Conservation (phyloP, 805 yeast genomes). For the Kuraishia capsulata region DNA sequence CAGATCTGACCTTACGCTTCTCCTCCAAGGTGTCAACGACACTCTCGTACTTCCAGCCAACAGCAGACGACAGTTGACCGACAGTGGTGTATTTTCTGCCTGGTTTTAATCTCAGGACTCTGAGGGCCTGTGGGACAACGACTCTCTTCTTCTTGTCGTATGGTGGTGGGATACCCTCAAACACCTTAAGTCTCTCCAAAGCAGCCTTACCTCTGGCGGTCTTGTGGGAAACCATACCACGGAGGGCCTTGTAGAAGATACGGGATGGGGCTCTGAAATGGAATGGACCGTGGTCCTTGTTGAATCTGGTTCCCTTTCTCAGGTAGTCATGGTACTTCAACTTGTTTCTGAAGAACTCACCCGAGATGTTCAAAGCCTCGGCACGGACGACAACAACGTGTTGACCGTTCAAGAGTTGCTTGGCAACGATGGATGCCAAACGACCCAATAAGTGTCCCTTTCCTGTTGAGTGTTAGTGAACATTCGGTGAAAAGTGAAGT, state of each 20-base stretch:
- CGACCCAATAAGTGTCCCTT: constrained; percentile 99
- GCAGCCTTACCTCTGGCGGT: constrained; percentile 99
- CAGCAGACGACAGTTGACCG: constrained; percentile 91
- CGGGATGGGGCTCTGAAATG: constrained; percentile 99
- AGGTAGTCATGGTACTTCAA: constrained; percentile 99
- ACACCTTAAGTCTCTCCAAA: constrained; percentile 97
- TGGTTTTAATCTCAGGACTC: constrained; percentile 98
- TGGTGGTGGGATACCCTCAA: constrained; percentile 99
- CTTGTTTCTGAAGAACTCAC: constrained; percentile 99
- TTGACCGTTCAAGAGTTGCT: constrained; percentile 97
- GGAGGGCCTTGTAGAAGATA: constrained; percentile 98
- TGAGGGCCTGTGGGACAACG: constrained; percentile 98
- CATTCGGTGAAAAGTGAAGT: constrained; percentile 5
- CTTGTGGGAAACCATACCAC: constrained; percentile 99
- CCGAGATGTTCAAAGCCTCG: constrained; percentile 97
- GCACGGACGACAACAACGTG: constrained; percentile 95
- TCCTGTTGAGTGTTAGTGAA: constrained; percentile 28
- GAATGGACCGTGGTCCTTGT: constrained; percentile 99
- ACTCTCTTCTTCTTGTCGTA: constrained; percentile 99
- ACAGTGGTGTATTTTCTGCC: constrained; percentile 99
- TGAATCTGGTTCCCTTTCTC: constrained; percentile 98
- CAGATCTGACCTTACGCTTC: constrained; percentile 98
- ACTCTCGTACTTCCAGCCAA: constrained; percentile 99
- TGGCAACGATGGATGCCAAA: constrained; percentile 97
- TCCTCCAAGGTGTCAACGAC: constrained; percentile 96